Conservation (phyloP, 169 alveolate species). For the Eimeria sp. region DNA sequence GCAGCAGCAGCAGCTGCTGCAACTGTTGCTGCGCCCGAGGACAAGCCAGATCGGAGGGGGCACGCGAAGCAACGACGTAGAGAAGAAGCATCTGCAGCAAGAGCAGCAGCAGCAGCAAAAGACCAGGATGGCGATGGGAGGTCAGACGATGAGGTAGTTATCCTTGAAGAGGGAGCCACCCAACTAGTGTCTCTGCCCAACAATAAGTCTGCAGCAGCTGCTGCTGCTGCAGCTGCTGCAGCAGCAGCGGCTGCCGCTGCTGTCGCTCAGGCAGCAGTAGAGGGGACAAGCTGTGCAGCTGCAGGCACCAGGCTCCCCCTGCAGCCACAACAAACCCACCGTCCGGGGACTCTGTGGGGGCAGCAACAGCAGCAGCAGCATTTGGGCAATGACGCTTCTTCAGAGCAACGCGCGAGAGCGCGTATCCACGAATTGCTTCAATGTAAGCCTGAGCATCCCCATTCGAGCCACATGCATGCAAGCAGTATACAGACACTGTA, state of each 20-base stretch:
- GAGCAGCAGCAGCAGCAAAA: neutral
- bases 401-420: conserved; percentile 16
- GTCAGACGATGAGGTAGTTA: conserved; percentile 58
- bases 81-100: neutral
- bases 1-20: neutral
- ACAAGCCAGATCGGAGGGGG: neutral
- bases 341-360: neutral
- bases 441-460: neutral
- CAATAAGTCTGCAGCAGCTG: neutral
- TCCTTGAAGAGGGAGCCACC: conserved; percentile 19
- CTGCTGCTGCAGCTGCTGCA: neutral
- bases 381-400: neutral
- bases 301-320: neutral
- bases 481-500: too few relatives aligned
- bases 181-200: neutral
- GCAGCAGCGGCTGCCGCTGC: neutral
- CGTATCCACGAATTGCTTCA: conserved; percentile 20
- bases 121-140: neutral
- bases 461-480: too few relatives aligned
- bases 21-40: neutral
- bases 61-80: neutral
- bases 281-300: neutral
- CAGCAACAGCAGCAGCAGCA: conserved; percentile 3
- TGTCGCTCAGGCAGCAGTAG: neutral
- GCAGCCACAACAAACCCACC: neutral